Evolutionary conservation across 1,139 yeast species (phyloP).

Genomic region (Saccharomyces hybrid): DNA sequence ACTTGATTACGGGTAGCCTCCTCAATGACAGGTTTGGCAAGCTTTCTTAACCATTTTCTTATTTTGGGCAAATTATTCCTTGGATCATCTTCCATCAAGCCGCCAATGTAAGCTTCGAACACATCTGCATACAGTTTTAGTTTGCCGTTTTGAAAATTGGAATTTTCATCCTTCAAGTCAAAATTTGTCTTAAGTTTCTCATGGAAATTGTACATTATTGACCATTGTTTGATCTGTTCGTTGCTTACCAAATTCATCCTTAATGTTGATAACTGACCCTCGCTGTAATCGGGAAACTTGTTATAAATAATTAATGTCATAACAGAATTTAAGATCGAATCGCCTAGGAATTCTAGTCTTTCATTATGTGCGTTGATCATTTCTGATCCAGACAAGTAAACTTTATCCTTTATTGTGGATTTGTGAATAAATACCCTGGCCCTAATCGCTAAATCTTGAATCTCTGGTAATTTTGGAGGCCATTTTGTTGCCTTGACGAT

Average conservation of each 20-base stretch:
- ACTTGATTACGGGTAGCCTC: constrained; percentile 24
- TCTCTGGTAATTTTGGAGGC: constrained; percentile 68
- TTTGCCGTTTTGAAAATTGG: constrained; percentile 30
- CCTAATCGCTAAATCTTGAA: constrained; percentile 49
- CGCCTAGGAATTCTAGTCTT: constrained; percentile 89
- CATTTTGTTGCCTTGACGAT: constrained; percentile 13
- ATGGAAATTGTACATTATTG: constrained; percentile 64
- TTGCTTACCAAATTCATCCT: constrained; percentile 72
- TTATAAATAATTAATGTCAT: constrained; percentile 63
- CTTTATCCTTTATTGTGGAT: constrained; percentile 56
- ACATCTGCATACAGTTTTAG: constrained; percentile 36
- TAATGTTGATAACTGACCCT: constrained; percentile 71
- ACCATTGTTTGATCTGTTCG: constrained; percentile 62
- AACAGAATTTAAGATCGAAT: constrained; percentile 69
- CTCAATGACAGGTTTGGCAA: constrained; percentile 48
- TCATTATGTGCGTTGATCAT: constrained; percentile 69
- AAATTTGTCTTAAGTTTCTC: constrained; percentile 43
- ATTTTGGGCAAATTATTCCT: constrained; percentile 43
- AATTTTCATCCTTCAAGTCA: constrained; percentile 27
- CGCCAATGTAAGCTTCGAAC: constrained; percentile 90
- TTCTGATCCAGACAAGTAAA: constrained; percentile 50
- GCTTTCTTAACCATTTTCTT: constrained; percentile 50
- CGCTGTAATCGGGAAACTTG: constrained; percentile 61
- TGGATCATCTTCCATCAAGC: constrained; percentile 52
- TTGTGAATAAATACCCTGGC: constrained; percentile 78